Evolutionary conservation across 2,329 filamentous ascomycete species (phyloP), one percentile per base, ranked within the genome.

Genomic region (Pseudocercospora musae): DNA sequence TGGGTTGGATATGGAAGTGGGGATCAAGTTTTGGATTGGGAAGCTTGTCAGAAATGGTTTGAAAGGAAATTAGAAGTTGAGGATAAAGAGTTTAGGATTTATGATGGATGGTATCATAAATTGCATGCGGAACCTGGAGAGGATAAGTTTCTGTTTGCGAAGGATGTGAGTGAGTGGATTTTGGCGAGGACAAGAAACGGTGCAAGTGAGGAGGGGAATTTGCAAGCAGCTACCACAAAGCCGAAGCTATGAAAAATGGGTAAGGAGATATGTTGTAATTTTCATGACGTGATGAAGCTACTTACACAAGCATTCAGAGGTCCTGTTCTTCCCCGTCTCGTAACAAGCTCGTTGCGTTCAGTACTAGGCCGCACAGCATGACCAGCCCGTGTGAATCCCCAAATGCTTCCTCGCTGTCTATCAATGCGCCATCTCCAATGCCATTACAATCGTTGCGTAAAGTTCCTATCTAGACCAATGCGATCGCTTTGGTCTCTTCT

Each of bases 41-140:
- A 84, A 8, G 86, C 85, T 1, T 87, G 85, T 60, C 85, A 86
- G 78, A 81, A 78, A 61, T 90, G 89, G 76, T 85, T 87, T 63
- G 84, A 88, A 21, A 37, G 6, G 27, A 71, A 76, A 66, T 78
- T 83, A 25, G 76, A 78, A 55, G 79, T 89, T 6, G 78, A 82
- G 69, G 91, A 96, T 75, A 89, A 87, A 72, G 84, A 83, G 66
- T 87, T 91, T 72, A 89, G 86, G 79, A 77, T 81, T 20, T 96
- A 95, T 74, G 85, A 90, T 29, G 92, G 90, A 9, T 90, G 84
- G 73, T 92, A 86, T 74, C 93, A 97, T 78, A 89, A 90, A 78
- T 75, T 78, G 58, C 75, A 78, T 59, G 67, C 66, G 27, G 76
- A 78, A 67, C 73, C 71, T 4, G 73, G 73, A 11, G 68, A 75